These are phyloP conservation scores for Coemansia sp. DNA, from an alignment of 371 early-diverging fungal species.

Conservation along the genomic window DNA sequence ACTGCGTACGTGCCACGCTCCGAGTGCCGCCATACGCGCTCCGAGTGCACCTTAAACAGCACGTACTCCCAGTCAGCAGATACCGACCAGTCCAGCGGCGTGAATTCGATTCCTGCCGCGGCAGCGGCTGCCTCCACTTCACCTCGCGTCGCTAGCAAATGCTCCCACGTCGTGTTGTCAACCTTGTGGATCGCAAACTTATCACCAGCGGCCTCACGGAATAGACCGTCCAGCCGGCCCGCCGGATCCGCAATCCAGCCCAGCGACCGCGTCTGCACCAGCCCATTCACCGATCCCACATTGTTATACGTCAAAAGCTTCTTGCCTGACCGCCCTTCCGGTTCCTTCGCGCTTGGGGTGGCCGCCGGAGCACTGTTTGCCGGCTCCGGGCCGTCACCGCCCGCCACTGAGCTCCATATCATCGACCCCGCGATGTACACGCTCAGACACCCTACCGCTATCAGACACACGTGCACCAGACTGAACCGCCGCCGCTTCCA, in stretches of 20 bases:
- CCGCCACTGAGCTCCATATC: slow-evolving; percentile 19
- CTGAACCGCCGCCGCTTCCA: slow-evolving; percentile 47
- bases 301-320: slow-evolving; percentile 42
- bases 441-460: slow-evolving; percentile 32
- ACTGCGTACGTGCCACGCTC: slow-evolving; percentile 75
- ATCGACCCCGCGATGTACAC: slow-evolving; percentile 21
- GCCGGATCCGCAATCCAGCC: slow-evolving; percentile 48
- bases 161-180: slow-evolving; percentile 38
- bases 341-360: slow-evolving; percentile 2
- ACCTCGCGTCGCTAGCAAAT: slow-evolving; percentile 24
- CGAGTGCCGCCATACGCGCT: slow-evolving; percentile 86
- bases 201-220: slow-evolving; percentile 24
- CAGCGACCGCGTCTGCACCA: slow-evolving; percentile 31
- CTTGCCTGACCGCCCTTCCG: slow-evolving; percentile 28
- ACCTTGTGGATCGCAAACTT: slow-evolving; percentile 27
- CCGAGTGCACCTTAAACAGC: slow-evolving; percentile 64
- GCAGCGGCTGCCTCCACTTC: slow-evolving; percentile 34
- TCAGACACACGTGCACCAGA: slow-evolving; percentile 25
- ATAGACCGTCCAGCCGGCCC: slow-evolving; percentile 44
- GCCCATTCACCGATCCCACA: slow-evolving; percentile 12
- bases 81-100: slow-evolving; percentile 48
- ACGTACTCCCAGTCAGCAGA: slow-evolving; percentile 80
- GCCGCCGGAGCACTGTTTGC: slow-evolving; percentile 7
- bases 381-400: background rate
- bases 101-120: slow-evolving; percentile 23